These are phyloP conservation scores for Balansia obtecta DNA, from an alignment of 2,329 filamentous ascomycete genomes.

Conservation along the genomic window DNA sequence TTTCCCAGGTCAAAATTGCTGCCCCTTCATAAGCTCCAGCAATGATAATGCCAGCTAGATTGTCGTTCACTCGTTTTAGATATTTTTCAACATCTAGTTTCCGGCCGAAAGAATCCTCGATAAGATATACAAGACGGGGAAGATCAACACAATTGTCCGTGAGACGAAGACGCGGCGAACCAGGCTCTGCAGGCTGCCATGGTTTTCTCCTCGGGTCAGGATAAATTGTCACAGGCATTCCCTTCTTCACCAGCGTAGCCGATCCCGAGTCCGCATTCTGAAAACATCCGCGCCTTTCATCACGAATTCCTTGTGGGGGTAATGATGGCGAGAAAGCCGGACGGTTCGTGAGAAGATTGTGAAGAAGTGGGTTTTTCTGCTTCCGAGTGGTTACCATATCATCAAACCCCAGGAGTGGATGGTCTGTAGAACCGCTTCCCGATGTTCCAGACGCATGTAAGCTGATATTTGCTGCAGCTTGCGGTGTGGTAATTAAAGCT, in stretches of 20 bases:
- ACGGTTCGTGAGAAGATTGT: conserved; percentile 93
- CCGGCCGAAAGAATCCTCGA: conserved; percentile 85
- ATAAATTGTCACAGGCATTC: conserved; percentile 77
- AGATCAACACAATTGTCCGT: conserved; percentile 76
- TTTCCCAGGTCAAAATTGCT: conserved; percentile 90
- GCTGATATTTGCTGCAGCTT: conserved; percentile 53
- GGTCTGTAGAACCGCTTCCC: conserved; percentile 22
- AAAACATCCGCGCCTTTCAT: conserved; percentile 22
- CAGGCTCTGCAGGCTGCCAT: conserved; percentile 56
- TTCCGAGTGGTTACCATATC: conserved; percentile 41
- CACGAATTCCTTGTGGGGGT: conserved; percentile 52
- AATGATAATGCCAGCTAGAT: conserved; percentile 83
- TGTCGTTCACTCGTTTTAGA: conserved; percentile 63
- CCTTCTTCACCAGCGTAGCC: conserved; percentile 80
- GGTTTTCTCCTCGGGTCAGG: conserved; percentile 57
- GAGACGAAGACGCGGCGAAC: conserved; percentile 50
- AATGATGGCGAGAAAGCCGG: conserved; percentile 86
- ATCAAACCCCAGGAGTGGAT: conserved; percentile 37
- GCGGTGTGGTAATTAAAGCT: conserved; percentile 75
- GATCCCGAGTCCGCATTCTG: conserved; percentile 18
- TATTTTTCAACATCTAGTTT: conserved; percentile 78
- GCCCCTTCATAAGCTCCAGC: conserved; percentile 95
- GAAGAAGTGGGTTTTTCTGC: conserved; percentile 72
- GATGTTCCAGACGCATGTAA: not conserved
- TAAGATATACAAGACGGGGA: conserved; percentile 68